Conservation (phyloP, 2,329 filamentous ascomycete species). For the Pseudogymnoascus verrucosus region DNA sequence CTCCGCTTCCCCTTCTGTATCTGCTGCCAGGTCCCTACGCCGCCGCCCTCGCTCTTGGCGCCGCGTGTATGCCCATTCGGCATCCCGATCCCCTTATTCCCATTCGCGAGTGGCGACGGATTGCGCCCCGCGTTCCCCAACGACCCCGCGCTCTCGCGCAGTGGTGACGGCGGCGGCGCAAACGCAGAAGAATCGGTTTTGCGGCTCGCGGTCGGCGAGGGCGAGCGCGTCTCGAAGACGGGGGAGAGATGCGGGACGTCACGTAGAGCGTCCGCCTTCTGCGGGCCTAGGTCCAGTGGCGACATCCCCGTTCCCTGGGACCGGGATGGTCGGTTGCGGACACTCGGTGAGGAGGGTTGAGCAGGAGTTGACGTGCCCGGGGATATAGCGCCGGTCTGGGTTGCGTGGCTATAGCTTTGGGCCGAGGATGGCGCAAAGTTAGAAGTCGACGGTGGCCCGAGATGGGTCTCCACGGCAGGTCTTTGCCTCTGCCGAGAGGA, state of each 20-base stretch:
- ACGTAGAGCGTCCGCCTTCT: neutral
- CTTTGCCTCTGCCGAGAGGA: neutral
- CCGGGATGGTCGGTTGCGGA: neutral
- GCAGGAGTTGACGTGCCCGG: neutral
- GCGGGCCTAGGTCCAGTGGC: neutral
- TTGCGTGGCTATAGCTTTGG: neutral
- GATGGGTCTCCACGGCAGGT: neutral
- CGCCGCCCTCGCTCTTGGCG: conserved; percentile 46
- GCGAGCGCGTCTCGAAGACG: conserved; percentile 64
- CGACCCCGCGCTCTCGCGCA: conserved; percentile 13
- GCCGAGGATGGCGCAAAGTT: neutral
- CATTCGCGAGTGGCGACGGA: conserved; percentile 23
- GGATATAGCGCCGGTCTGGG: neutral
- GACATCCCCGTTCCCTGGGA: neutral
- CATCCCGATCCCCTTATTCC: conserved; percentile 22
- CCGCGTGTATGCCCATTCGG: conserved; percentile 47
- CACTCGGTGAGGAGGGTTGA: neutral
- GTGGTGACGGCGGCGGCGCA: conserved; percentile 11
- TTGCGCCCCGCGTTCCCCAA: conserved; percentile 30
- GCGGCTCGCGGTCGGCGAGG: conserved; percentile 56
- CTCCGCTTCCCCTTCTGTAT: conserved; percentile 47
- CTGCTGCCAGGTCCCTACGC: conserved; percentile 48
- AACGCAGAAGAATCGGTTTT: conserved; percentile 38
- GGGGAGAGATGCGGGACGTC: conserved; percentile 51
- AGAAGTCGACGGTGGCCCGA: neutral